Evolutionary conservation across 73 alveolate species (phyloP), one percentile per base, ranked within the genome.

Genomic region (Paramecium sexaurelia): DNA sequence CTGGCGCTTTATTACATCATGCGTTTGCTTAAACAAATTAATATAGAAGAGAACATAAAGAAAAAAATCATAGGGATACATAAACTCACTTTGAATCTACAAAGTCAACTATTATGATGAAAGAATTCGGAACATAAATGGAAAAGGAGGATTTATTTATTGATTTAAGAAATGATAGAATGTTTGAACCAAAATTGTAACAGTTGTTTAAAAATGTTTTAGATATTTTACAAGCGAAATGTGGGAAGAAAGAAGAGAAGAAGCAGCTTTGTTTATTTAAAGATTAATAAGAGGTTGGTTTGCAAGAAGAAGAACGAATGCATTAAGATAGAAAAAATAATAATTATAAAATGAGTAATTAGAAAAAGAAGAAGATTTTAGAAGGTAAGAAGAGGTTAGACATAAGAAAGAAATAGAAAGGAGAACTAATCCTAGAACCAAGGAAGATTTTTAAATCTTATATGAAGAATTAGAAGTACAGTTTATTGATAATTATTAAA

Each of bases 81-180:
- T 97, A 99, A 92, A 98, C 99, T 37, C 98, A 97, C 89, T 98
- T 98, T 92, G 98, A 97, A 94, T 95, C 97, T 27, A 98, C 99
- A 9, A 96, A 98, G 39, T 94, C 99, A n/a, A 96, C 99, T 15
- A 96, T 95, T 41, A 94, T 96, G 98, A 97, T 95, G 98, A 95
- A 99, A 61, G 99, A 99, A 84, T 92, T 96, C 69, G 99, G 99
- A 29, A 97, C 99, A 7, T 98, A 99, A 95, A 98, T 99, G 99
- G 99, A 97, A 91, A 95, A 93, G 78, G 96, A 95, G 20, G 99
- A 97, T 15, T 94, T 98, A 67, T 95, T 87, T 85, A 94, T 96
- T 56, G 99, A 97, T 88, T 91, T 92, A 40, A 88, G 99, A 75
- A 92, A 94, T 68, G 99, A 97, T 90, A 94, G 92, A 71, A 96